Conservation (phyloP, 345 rosid species). For the Euclidium syriacum region DNA sequence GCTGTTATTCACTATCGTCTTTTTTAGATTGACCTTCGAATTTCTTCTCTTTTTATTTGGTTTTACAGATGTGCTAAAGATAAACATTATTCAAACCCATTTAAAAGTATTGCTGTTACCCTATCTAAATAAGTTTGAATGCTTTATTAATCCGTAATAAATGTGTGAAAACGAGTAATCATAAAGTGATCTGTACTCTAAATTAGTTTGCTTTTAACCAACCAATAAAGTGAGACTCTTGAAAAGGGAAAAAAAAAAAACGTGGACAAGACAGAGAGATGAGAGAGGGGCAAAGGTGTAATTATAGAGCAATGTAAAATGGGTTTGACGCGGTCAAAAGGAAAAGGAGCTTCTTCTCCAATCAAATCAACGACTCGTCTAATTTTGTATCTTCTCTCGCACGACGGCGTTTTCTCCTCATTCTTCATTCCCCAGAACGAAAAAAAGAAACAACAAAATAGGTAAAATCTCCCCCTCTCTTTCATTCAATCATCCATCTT, state of each 20-base stretch:
- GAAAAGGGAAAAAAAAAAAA: neutral
- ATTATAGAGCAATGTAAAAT: neutral
- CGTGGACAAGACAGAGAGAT: neutral
- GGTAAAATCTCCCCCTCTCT: neutral
- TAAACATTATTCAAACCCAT: no score
- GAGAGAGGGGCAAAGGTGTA: slow-evolving; percentile 7
- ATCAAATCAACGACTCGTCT: slow-evolving; percentile 23
- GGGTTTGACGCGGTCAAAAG: slow-evolving; percentile 19
- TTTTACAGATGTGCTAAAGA: no score
- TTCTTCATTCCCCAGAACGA: neutral
- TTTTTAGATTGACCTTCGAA: no score
- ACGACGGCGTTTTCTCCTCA: slow-evolving; percentile 17
- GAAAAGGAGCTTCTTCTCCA: slow-evolving; percentile 19
- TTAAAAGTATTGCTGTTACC: no score
- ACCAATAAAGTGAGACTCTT: neutral
- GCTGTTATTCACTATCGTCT: neutral
- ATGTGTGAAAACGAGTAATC: no score
- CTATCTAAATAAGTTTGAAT: no score
- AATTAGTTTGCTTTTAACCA: neutral
- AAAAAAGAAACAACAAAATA: neutral
- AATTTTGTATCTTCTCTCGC: slow-evolving; percentile 8
- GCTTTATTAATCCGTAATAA: no score
- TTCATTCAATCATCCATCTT: no score
- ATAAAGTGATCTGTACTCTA: no score
- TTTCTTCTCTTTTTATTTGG: no score